A percentile compares a stretch with the other conserved stretches of the same genome.
phyloP scores from a whole-genome alignment of 73 alveolate genomes.

The Paramecium biaurelia region DNA sequence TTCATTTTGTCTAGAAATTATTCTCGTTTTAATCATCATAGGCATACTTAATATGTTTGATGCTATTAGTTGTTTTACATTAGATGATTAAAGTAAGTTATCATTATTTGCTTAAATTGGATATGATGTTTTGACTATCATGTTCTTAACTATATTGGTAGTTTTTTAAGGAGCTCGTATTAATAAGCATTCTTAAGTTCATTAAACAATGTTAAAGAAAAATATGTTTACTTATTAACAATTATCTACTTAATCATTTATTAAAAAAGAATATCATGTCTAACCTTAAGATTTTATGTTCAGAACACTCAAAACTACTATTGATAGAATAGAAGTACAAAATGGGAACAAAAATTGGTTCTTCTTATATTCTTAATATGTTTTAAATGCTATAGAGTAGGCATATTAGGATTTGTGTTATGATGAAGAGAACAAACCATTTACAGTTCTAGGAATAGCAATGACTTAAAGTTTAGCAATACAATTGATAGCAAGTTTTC shows the following conservation, averaged over 20 bases:
- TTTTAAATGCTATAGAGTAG: background rate
- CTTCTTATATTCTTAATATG: background rate
- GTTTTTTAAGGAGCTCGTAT: background rate
- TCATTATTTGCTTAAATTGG: background rate
- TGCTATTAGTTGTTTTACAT: background rate
- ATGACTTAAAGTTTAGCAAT: background rate
- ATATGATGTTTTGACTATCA: background rate
- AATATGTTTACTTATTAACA: background rate
- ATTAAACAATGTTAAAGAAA: background rate
- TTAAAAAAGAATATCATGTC: background rate
- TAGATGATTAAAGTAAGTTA: background rate
- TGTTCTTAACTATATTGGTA: background rate
- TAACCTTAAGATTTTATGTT: background rate
- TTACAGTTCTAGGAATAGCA: background rate
- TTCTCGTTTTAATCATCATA: background rate
- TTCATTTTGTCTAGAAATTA: conserved; percentile 3
- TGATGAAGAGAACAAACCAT: background rate
- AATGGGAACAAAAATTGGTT: background rate
- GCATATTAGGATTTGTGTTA: background rate
- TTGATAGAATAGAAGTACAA: background rate
- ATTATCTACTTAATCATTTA: background rate
- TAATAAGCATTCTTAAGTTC: background rate
- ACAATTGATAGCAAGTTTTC: background rate
- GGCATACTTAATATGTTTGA: background rate
- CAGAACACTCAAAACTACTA: background rate